phyloP scores from a whole-genome alignment of 176 grass and related monocot species.

The Oryza rufipogon region DNA sequence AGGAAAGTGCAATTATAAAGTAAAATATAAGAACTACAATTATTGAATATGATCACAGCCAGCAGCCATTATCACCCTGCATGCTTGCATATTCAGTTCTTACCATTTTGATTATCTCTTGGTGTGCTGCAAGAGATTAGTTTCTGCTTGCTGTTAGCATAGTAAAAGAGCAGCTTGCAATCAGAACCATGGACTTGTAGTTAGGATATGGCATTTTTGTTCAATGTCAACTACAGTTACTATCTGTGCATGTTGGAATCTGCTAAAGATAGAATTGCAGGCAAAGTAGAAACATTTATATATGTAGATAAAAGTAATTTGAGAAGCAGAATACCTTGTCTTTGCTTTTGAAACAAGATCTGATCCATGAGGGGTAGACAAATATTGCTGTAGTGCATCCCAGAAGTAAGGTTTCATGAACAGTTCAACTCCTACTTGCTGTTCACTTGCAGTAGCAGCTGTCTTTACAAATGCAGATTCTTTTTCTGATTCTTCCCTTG shows the following conservation, averaged over 20 bases:
- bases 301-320: not conserved
- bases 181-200: not conserved
- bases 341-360: not conserved
- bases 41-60: conserved; percentile 1
- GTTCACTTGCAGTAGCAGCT: not conserved
- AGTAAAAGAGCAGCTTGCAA: conserved; percentile 2
- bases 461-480: not conserved
- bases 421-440: not conserved
- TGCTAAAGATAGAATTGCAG: not conserved
- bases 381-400: not conserved
- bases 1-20: conserved; percentile 1
- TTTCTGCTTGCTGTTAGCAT: not conserved
- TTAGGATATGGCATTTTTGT: not conserved
- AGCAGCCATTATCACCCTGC: not conserved
- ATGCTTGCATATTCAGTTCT: not conserved
- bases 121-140: not conserved
- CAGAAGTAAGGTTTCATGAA: not conserved
- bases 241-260: not conserved
- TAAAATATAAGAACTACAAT: not conserved
- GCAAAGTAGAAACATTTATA: not conserved
- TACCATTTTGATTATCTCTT: not conserved
- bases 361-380: not conserved
- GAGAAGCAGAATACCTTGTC: not conserved
- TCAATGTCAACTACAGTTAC: not conserved
- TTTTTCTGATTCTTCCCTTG: not conserved